Conservation (phyloP, 2,329 filamentous ascomycete genomes). For the Colletotrichum sp. region DNA sequence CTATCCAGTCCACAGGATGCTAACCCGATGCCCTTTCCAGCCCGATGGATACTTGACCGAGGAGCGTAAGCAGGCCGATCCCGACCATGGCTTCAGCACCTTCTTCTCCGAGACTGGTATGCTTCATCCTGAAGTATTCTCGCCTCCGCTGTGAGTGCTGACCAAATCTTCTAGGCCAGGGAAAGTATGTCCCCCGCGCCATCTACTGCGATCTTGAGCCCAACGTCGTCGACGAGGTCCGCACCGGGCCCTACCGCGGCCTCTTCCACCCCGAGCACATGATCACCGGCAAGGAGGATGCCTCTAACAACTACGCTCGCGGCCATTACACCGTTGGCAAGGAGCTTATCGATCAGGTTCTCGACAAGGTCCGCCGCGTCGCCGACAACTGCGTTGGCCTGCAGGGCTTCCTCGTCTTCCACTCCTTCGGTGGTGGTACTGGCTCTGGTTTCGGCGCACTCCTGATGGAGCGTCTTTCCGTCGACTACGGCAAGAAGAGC, state of each 20-base stretch:
- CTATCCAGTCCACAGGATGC: not conserved
- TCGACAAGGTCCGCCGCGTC: slow-evolving; percentile 97
- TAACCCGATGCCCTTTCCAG: slow-evolving; percentile 49
- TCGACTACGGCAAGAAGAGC: slow-evolving; percentile 99
- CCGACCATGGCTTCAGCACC: slow-evolving; percentile 98
- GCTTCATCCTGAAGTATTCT: not conserved
- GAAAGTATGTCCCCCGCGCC: slow-evolving; percentile 98
- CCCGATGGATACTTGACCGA: slow-evolving; percentile 98
- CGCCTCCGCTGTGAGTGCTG: not conserved
- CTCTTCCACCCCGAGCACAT: slow-evolving; percentile 99
- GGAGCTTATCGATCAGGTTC: slow-evolving; percentile 97
- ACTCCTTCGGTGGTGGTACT: slow-evolving; percentile 99
- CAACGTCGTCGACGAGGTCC: slow-evolving; percentile 99
- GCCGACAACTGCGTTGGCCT: slow-evolving; percentile 98
- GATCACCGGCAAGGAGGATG: slow-evolving; percentile 99
- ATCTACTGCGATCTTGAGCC: slow-evolving; percentile 99
- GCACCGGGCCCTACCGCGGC: slow-evolving; percentile 93
- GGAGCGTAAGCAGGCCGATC: slow-evolving; percentile 91
- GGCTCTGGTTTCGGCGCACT: slow-evolving; percentile 98
- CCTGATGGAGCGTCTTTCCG: slow-evolving; percentile 97
- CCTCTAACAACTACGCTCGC: slow-evolving; percentile 99
- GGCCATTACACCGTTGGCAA: slow-evolving; percentile 99
- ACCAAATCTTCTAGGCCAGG: slow-evolving; percentile 70
- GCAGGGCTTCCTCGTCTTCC: slow-evolving; percentile 99
- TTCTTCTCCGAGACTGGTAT: slow-evolving; percentile 99